phyloP scores from a whole-genome alignment of 1,284 basidiomycete species.

The Caloboletus firmus region DNA sequence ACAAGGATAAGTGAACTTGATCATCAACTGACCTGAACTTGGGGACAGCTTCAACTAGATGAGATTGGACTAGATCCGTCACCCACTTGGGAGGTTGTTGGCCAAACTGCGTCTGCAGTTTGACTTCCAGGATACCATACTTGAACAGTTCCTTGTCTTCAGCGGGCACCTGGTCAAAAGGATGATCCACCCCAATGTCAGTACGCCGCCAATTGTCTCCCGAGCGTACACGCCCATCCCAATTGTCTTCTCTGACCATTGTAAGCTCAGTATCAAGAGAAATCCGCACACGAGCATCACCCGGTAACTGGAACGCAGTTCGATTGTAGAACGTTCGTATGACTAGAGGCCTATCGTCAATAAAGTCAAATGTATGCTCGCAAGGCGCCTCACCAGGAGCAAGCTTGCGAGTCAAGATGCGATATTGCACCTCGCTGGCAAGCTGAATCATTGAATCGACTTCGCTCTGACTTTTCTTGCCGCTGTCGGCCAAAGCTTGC shows the following conservation, averaged over 20 bases:
- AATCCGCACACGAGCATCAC: slow-evolving; percentile 96
- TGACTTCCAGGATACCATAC: slow-evolving; percentile 94
- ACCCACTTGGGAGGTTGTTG: slow-evolving; percentile 98
- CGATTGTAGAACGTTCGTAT: slow-evolving; percentile 99
- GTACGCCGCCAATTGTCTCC: slow-evolving; percentile 92
- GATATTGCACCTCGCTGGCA: slow-evolving; percentile 95
- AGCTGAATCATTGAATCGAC: slow-evolving; percentile 96
- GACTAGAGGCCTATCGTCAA: slow-evolving; percentile 46
- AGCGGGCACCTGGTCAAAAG: slow-evolving; percentile 76
- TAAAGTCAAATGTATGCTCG: neutral
- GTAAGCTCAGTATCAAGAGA: slow-evolving; percentile 97
- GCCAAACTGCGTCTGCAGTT: slow-evolving; percentile 94
- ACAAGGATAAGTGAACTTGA: neutral
- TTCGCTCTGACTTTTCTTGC: slow-evolving; percentile 93
- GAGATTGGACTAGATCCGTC: slow-evolving; percentile 89
- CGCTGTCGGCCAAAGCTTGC: slow-evolving; percentile 84
- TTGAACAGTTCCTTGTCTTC: slow-evolving; percentile 95
- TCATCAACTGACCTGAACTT: slow-evolving; percentile 69
- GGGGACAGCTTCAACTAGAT: slow-evolving; percentile 91
- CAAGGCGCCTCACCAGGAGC: slow-evolving; percentile 62
- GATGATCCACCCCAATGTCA: slow-evolving; percentile 91
- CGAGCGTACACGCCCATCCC: slow-evolving; percentile 81
- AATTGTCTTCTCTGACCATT: slow-evolving; percentile 95
- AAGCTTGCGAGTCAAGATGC: slow-evolving; percentile 81
- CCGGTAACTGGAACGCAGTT: slow-evolving; percentile 97